Evolutionary conservation across 2,329 filamentous ascomycete genomes (phyloP), one percentile per base, ranked within the genome.

Genomic region (Knoxdaviesia proteae): DNA sequence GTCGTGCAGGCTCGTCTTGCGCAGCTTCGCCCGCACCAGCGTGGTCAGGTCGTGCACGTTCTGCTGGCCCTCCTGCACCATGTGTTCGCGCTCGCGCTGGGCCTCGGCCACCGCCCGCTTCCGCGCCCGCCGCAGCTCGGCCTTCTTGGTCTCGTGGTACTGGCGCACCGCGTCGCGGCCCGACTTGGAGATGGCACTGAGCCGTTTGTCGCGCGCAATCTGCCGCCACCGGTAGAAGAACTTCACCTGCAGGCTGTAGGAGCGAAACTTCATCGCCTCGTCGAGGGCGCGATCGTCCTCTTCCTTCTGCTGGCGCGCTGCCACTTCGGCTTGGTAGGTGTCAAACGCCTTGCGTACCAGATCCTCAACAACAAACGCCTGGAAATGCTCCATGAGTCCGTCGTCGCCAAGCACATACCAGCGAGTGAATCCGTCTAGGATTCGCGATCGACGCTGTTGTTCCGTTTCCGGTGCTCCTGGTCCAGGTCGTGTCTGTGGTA

Each of bases 201-300:
- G 60, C 3, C 65, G 61, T 11, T 61, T 62, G 39, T 64, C 60
- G 8, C 69, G 61, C 6, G 65, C 67, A 36, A 56, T 61, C 9
- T 65, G 53, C 40, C 63, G 66, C 71, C 71, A 76, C 11, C 59
- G 59, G 49, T 74, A 73, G 46, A 74, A 73, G 52, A 61, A 75
- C 40, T 65, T 71, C 45, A 73, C 56, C 8, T 59, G 56, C 32
- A 75, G 57, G 43, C 60, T 71, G 50, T 69, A 65, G 4, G 49
- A 50, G 35, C 66, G 61, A 48, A 68, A 71, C n/a, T 58, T 54
- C 10, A 60, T 57, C 9, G 69, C 69, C 42, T 68, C 56, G 3
- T 60, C 61, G 54, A 67, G 38, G 50, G 65, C 50, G 47, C 53
- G 50, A 11, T 63, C 61, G 36, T 72, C 67, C 49, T 71, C 68